Evolutionary conservation across 1,284 basidiomycete species (phyloP), one percentile per base, ranked within the genome.

Genomic region (Phellinidium pouzarii): DNA sequence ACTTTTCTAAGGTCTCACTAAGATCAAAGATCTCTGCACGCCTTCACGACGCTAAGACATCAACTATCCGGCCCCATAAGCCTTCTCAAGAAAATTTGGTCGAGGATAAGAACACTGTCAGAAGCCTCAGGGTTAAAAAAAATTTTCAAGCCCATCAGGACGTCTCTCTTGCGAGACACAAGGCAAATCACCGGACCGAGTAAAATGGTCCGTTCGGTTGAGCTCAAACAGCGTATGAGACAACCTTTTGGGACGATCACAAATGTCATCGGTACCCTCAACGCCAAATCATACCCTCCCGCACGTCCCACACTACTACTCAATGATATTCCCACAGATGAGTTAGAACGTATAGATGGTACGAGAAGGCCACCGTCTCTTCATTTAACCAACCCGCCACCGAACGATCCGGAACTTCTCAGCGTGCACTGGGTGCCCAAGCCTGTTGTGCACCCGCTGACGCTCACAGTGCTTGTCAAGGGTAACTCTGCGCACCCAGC

Each of bases 401-500:
- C n/a, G n/a, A n/a, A 17, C 19, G 44, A 54, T 31, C 43, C 40
- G 7, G 37, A 29, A 14, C 38, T 54, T 31, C 48, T 54, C n/a
- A 54, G 44, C 41, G 43, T 40, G 3, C 42, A 36, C 12, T 54
- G 53, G 53, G 27, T n/a, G 11, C 53, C 53, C 20, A 31, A 37
- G 27, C 48, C 53, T 14, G 41, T 41, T 8, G 20, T 27, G 2
- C 53, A 26, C n/a, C 53, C 53, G 1, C 22, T 54, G 6, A 40
- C 27, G 3, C 31, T 54, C 9, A 54, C 41, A n/a, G 48, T 54
- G 3, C 36, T 50, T 38, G 43, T 49, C n/a, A 54, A 47, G 37
- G 26, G 37, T 19, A 20, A 29, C 31, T 38, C 31, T 9, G n/a
- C 48, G n/a, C 17, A 19, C 26, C 22, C 50, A 7, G n/a, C 29